These are phyloP conservation scores for Dimocarpus longan DNA, from an alignment of 345 rosid genomes.

Conservation along the genomic window DNA sequence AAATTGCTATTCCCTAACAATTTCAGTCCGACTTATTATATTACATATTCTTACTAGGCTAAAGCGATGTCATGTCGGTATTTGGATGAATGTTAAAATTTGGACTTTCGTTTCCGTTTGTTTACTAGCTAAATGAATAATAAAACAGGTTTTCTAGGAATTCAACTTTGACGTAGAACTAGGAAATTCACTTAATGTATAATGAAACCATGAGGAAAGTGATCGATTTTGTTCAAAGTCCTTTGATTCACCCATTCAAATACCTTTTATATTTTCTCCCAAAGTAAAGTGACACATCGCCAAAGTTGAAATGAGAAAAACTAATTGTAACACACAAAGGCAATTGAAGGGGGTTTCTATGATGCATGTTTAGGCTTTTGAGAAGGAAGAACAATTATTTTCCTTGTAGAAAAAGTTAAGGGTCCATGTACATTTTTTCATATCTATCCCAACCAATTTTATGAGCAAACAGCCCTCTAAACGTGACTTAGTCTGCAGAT, in stretches of 20 bases:
- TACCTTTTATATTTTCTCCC: constrained; percentile 6
- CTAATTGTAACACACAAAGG: constrained; percentile 20
- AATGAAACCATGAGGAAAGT: constrained; percentile 1
- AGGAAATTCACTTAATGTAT: no score
- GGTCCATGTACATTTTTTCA: not conserved
- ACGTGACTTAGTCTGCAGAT: constrained; percentile 23
- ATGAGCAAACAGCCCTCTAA: constrained; percentile 18
- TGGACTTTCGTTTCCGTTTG: no score
- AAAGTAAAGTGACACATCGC: constrained; percentile 11
- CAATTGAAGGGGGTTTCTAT: constrained; percentile 24
- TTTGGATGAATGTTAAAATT: no score
- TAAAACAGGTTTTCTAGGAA: no score
- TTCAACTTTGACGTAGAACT: no score
- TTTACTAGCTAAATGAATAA: no score
- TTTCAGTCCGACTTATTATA: not conserved
- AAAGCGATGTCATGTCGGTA: not conserved
- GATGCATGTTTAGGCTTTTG: constrained; percentile 48
- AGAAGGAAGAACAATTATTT: constrained; percentile 40
- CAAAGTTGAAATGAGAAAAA: not conserved
- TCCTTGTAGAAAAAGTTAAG: constrained; percentile 44
- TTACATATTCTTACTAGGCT: not conserved
- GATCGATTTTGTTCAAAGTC: not conserved
- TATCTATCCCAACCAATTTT: no score
- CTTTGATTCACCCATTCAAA: constrained; percentile 17
- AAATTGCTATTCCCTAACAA: not conserved